Conservation (phyloP, 2,329 filamentous ascomycete species). For the Sporothrix curviconia region DNA sequence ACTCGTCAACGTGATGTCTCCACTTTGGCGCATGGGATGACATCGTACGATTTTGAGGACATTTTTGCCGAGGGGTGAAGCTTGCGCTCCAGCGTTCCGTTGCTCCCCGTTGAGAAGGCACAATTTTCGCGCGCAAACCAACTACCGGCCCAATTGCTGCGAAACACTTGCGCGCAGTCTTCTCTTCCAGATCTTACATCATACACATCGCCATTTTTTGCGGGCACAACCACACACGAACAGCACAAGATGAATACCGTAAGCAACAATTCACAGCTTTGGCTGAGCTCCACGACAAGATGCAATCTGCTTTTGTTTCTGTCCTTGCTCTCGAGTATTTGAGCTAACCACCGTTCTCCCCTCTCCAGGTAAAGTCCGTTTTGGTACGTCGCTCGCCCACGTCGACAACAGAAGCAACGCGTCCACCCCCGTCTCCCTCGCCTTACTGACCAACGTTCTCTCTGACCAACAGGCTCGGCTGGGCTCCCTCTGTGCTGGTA, state of each 20-base stretch:
- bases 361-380: slow-evolving; percentile 17
- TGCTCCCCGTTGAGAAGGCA: neutral
- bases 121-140: too few species aligned
- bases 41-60: slow-evolving; percentile 3
- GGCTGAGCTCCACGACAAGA: too few species aligned
- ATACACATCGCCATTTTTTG: neutral
- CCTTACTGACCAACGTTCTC: neutral
- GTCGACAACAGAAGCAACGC: too few species aligned
- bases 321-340: too few species aligned
- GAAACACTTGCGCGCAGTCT: neutral
- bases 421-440: slow-evolving; percentile 3
- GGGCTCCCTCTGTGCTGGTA: slow-evolving; percentile 81
- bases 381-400: slow-evolving; percentile 12
- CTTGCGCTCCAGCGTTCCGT: neutral
- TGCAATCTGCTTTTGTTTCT: too few species aligned
- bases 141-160: neutral
- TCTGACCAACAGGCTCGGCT: slow-evolving; percentile 63
- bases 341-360: too few species aligned
- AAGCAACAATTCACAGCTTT: neutral
- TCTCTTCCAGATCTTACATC: neutral
- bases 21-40: slow-evolving; percentile 1
- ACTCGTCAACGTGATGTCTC: neutral
- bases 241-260: slow-evolving; percentile 18
- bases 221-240: neutral
- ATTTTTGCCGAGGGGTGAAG: neutral